These are phyloP conservation scores for Pythium volutum DNA, from an alignment of 352 stramenopile genomes.

Conservation along the genomic window DNA sequence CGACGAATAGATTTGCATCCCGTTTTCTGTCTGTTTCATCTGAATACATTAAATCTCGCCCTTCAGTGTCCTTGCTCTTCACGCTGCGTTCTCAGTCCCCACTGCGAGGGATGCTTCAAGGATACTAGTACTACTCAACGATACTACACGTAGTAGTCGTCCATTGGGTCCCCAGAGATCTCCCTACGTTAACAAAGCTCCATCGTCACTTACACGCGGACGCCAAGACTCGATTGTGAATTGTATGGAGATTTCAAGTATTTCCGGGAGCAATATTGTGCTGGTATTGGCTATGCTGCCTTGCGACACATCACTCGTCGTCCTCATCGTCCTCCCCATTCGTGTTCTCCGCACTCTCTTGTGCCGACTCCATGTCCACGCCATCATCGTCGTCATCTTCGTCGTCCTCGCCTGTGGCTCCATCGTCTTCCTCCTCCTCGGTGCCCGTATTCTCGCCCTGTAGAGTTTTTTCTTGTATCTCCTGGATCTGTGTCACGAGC, in stretches of 20 bases:
- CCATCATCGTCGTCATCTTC: constrained; percentile 20
- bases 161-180: no score
- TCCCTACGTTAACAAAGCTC: no score
- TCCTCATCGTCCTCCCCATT: constrained; percentile 30
- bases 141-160: no score
- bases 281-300: neutral
- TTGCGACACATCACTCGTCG: constrained; percentile 20
- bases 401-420: constrained; percentile 23
- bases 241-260: neutral
- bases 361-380: constrained; percentile 3
- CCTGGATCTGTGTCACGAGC: constrained; percentile 61
- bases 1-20: constrained; percentile 48
- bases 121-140: no score
- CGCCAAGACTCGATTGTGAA: no score
- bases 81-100: neutral
- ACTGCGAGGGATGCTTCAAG: no score
- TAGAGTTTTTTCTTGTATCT: constrained; percentile 50
- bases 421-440: constrained; percentile 42
- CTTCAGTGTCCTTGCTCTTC: neutral
- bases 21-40: constrained; percentile 2
- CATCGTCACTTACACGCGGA: no score
- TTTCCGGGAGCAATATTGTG: neutral
- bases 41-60: constrained; percentile 25
- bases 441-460: constrained; percentile 49
- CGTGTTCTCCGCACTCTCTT: constrained; percentile 22